A percentile compares a stretch with the other conserved stretches of the same genome.
These are phyloP conservation scores for Termitomyces sp. DNA, from an alignment of 768 basidiomycete species.

Conservation along the genomic window DNA sequence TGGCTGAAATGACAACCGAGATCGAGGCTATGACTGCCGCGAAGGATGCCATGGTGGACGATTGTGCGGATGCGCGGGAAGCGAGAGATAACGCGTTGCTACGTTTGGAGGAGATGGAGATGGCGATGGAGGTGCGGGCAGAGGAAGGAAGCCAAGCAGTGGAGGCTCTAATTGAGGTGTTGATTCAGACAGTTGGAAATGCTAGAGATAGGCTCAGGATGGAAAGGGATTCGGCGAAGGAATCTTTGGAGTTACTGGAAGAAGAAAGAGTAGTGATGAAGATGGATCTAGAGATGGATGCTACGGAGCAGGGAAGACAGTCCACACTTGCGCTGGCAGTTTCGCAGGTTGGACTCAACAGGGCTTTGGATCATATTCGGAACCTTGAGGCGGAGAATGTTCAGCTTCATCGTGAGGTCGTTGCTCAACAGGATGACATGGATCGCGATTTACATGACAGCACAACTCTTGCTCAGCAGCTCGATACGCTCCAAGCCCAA, in stretches of 20 bases:
- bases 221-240: slow-evolving; percentile 3
- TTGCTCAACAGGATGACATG: slow-evolving; percentile 1
- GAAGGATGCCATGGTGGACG: slow-evolving; percentile 80
- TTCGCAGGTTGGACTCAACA: slow-evolving; percentile 12
- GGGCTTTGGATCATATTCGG: slow-evolving; percentile 2
- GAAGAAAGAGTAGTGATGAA: not conserved
- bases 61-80: slow-evolving; percentile 73
- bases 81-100: slow-evolving; percentile 60
- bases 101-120: slow-evolving; percentile 56
- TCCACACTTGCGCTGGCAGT: slow-evolving; percentile 20
- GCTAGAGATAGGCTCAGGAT: slow-evolving; percentile 20
- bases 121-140: slow-evolving; percentile 38
- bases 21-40: slow-evolving; percentile 59
- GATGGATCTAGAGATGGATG: slow-evolving; percentile 3
- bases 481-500: slow-evolving; percentile 11
- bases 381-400: slow-evolving; percentile 2
- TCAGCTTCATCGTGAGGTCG: slow-evolving; percentile 4
- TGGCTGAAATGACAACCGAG: slow-evolving; percentile 65
- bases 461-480: slow-evolving; percentile 4
- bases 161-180: slow-evolving; percentile 29
- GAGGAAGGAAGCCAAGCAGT: slow-evolving; percentile 29
- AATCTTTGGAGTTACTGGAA: slow-evolving; percentile 8
- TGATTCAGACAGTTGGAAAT: slow-evolving; percentile 28
- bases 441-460: not conserved
- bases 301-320: slow-evolving; percentile 13